Percentiles rank a stretch among this genome's conserved stretches.
Conservation (phyloP, 2,329 filamentous ascomycete species). For the Bipolaris bicolor region DNA sequence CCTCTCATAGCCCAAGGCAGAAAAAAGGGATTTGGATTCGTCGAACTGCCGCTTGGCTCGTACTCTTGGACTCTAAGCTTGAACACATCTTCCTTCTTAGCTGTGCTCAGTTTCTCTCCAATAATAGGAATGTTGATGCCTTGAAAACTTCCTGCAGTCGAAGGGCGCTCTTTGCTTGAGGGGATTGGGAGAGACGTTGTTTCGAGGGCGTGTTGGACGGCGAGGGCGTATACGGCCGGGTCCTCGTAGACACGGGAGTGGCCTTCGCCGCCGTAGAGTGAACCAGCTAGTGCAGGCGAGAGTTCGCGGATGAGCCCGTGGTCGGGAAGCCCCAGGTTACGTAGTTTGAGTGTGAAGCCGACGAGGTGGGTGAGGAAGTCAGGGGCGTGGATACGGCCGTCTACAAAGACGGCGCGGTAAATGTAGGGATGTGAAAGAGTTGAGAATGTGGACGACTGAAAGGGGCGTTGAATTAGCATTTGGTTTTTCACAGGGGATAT, state of each 20-base stretch:
- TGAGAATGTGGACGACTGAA: conserved; percentile 80
- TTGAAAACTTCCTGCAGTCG: conserved; percentile 32
- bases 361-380: conserved; percentile 94
- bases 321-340: conserved; percentile 90
- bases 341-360: conserved; percentile 89
- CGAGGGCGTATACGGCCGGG: conserved; percentile 75
- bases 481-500: conserved; percentile 7
- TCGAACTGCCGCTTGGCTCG: conserved; percentile 30
- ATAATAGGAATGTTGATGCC: conserved; percentile 43
- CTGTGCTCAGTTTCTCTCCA: conserved; percentile 31
- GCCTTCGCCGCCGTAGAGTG: conserved; percentile 88
- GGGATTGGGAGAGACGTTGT: conserved; percentile 49
- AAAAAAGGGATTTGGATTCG: conserved; percentile 79
- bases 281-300: conserved; percentile 85
- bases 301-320: conserved; percentile 93
- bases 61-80: conserved; percentile 44
- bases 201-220: conserved; percentile 56
- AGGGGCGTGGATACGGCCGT: conserved; percentile 87
- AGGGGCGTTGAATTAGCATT: conserved; percentile 56
- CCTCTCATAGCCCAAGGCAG: conserved; percentile 96
- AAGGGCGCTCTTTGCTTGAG: conserved; percentile 25
- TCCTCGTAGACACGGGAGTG: conserved; percentile 95
- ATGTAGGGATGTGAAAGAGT: conserved; percentile 90
- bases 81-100: conserved; percentile 26
- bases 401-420: conserved; percentile 93